Percentiles rank a stretch among this genome's conserved stretches.
phyloP scores from a whole-genome alignment of 768 basidiomycete genomes.

The Russula virescens region DNA sequence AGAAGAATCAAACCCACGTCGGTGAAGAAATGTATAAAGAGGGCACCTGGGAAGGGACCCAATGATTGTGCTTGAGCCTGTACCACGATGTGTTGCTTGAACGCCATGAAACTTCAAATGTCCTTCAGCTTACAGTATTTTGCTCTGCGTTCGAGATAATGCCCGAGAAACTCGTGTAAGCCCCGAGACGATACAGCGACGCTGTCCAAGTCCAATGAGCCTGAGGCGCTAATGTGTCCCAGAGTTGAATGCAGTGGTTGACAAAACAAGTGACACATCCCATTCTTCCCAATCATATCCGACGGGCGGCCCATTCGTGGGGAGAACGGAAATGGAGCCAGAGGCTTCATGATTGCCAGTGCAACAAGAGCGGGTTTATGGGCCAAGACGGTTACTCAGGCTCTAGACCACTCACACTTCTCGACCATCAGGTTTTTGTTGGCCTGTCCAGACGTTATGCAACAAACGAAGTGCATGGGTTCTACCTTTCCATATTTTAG shows the following conservation, averaged over 20 bases:
- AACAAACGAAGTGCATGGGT: no score
- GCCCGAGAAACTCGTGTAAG: background rate
- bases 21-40: slow-evolving; percentile 30
- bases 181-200: slow-evolving; percentile 8
- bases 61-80: background rate
- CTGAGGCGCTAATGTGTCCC: background rate
- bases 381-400: no score
- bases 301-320: background rate
- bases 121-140: background rate
- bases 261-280: background rate
- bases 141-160: background rate
- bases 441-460: no score
- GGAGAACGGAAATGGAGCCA: background rate
- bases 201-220: background rate
- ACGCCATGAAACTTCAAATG: no score
- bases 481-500: no score
- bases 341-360: no score
- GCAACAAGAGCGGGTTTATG: no score
- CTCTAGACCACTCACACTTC: no score
- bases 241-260: background rate
- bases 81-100: background rate
- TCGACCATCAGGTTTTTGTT: no score
- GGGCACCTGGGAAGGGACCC: background rate
- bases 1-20: slow-evolving; percentile 23
- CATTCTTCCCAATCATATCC: background rate